Evolutionary conservation across 306 rosid genomes (phyloP).

Genomic region (Alnus rubra): DNA sequence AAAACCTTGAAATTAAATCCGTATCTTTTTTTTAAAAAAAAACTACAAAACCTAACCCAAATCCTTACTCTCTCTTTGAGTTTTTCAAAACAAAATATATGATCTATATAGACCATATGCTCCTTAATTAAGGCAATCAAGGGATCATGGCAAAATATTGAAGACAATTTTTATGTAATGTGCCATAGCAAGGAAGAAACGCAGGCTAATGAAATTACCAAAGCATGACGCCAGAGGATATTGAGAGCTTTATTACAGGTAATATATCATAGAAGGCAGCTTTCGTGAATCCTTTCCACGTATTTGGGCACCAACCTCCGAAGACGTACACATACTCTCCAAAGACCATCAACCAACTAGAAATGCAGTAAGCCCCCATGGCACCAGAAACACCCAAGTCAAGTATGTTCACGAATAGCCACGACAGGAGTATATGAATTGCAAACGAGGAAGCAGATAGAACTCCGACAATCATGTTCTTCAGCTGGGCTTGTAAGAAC

Average conservation of each 20-base stretch:
- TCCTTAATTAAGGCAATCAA: too few relatives aligned
- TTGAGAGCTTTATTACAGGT: constrained; percentile 61
- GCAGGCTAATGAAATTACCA: constrained; percentile 32
- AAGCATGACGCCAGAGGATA: constrained; percentile 58
- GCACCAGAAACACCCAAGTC: constrained; percentile 58
- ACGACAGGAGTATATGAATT: constrained; percentile 41
- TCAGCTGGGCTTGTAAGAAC: constrained; percentile 60
- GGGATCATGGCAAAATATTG: too few relatives aligned
- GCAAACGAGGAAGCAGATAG: constrained; percentile 38
- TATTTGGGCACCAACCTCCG: constrained; percentile 52
- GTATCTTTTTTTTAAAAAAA: too few relatives aligned
- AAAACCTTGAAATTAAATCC: too few relatives aligned
- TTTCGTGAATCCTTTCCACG: constrained; percentile 54
- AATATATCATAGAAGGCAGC: constrained; percentile 54
- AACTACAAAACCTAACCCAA: too few relatives aligned
- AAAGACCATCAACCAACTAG: constrained; percentile 47
- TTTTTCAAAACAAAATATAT: too few relatives aligned
- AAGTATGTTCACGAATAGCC: constrained; percentile 41
- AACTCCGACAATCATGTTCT: constrained; percentile 46
- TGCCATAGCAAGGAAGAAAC: not conserved
- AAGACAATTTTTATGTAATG: too few relatives aligned
- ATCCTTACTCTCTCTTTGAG: too few relatives aligned
- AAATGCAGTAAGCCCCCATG: constrained; percentile 37
- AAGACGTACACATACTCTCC: constrained; percentile 49
- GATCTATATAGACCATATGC: too few relatives aligned